A percentile compares a stretch with the other conserved stretches of the same genome.
These are phyloP conservation scores for Tetrapisispora namnaoensis DNA, from an alignment of 805 yeast genomes.

Conservation along the genomic window DNA sequence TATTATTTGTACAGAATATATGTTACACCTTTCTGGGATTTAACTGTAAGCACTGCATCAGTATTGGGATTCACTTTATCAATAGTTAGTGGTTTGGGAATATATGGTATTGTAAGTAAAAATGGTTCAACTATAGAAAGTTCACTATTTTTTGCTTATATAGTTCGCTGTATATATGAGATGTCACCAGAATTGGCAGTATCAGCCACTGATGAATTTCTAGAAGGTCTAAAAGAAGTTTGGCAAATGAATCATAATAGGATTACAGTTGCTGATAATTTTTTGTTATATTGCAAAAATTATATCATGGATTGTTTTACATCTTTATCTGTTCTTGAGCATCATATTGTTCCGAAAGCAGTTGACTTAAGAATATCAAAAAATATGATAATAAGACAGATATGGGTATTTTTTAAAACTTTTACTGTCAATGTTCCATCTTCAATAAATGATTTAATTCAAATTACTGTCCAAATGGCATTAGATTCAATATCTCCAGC, in stretches of 20 bases:
- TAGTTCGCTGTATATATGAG: conserved; percentile 87
- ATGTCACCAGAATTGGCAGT: conserved; percentile 81
- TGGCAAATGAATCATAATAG: conserved; percentile 29
- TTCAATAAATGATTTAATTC: conserved; percentile 22
- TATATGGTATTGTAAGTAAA: conserved; percentile 75
- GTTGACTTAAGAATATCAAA: not conserved
- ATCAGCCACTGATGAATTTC: conserved; percentile 36
- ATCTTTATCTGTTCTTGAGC: not conserved
- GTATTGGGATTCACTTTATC: conserved; percentile 81
- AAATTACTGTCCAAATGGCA: conserved; percentile 36
- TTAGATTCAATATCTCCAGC: conserved; percentile 66
- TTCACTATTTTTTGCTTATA: conserved; percentile 76
- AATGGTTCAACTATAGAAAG: conserved; percentile 88
- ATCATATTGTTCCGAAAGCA: not conserved
- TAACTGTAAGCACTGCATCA: conserved; percentile 68
- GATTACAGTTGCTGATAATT: conserved; percentile 27
- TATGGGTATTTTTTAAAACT: conserved; percentile 23
- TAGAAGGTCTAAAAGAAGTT: conserved; percentile 31
- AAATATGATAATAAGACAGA: conserved; percentile 13
- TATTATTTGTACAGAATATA: conserved; percentile 79
- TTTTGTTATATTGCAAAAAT: conserved; percentile 23
- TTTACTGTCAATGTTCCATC: conserved; percentile 26
- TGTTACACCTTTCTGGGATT: conserved; percentile 59
- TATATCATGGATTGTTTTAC: conserved; percentile 6
- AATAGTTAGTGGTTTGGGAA: conserved; percentile 58